These are phyloP conservation scores for Septoria petroselini DNA, from an alignment of 2,329 filamentous ascomycete genomes.

Conservation along the genomic window DNA sequence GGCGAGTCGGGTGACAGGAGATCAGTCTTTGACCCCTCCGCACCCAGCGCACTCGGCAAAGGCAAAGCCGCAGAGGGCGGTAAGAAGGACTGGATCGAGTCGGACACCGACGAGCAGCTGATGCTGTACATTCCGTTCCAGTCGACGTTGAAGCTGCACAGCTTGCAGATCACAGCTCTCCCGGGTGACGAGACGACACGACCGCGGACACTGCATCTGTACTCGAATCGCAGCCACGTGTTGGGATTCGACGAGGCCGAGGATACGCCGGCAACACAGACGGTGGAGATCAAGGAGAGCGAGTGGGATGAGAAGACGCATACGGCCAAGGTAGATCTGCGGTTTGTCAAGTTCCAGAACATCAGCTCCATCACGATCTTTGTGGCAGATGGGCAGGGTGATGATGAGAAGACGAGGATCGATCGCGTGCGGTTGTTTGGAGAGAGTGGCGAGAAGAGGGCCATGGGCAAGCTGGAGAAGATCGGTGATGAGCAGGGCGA, in stretches of 20 bases:
- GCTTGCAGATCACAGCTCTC: conserved; percentile 78
- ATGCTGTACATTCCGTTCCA: conserved; percentile 91
- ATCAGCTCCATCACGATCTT: conserved; percentile 84
- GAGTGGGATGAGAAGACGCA: conserved; percentile 66
- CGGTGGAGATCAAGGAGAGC: conserved; percentile 66
- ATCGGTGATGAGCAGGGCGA: conserved; percentile 65
- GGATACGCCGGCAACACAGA: conserved; percentile 75
- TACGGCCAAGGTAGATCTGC: conserved; percentile 58
- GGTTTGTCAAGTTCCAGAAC: conserved; percentile 97
- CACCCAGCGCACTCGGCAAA: conserved; percentile 61
- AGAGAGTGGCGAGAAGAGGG: conserved; percentile 84
- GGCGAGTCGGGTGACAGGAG: conserved; percentile 69
- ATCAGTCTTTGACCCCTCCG: conserved; percentile 66
- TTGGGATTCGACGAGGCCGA: conserved; percentile 95
- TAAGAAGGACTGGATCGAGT: conserved; percentile 80
- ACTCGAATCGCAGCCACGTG: conserved; percentile 83
- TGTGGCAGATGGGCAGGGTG: conserved; percentile 75
- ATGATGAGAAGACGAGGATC: conserved; percentile 79
- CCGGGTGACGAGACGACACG: conserved; percentile 75
- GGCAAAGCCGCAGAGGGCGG: conserved; percentile 54
- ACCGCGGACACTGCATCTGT: conserved; percentile 79
- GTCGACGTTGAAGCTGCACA: conserved; percentile 83
- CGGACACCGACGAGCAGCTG: conserved; percentile 93
- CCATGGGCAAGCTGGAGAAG: conserved; percentile 95
- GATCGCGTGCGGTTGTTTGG: conserved; percentile 79